These are phyloP conservation scores for Xylaria sp. DNA, from an alignment of 495 filamentous ascomycete genomes.

Conservation along the genomic window DNA sequence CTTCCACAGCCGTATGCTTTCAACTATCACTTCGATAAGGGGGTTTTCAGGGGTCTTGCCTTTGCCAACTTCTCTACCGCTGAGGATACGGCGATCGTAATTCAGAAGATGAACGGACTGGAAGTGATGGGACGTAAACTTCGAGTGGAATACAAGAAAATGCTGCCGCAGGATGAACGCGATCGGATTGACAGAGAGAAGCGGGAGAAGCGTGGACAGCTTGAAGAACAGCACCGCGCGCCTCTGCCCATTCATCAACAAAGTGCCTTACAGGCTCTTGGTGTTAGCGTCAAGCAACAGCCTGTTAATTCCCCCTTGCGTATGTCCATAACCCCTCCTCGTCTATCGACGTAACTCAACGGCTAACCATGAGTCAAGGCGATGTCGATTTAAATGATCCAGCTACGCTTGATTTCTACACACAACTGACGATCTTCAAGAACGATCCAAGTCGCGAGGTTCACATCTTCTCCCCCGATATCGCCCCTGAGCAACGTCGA, in stretches of 20 bases:
- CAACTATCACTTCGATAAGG: slow-evolving; percentile 99
- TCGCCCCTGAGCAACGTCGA: slow-evolving; percentile 83
- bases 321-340: slow-evolving; percentile 25
- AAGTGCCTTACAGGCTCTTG: slow-evolving; percentile 81
- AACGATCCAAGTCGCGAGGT: slow-evolving; percentile 78
- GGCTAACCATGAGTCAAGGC: slow-evolving; percentile 46
- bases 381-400: slow-evolving; percentile 94
- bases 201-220: slow-evolving; percentile 91
- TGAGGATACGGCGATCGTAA: slow-evolving; percentile 89
- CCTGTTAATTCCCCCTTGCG: slow-evolving; percentile 47
- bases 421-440: slow-evolving; percentile 86
- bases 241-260: slow-evolving; percentile 75
- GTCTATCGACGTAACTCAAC: neutral
- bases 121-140: slow-evolving; percentile 94
- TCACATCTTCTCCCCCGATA: slow-evolving; percentile 78
- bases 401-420: slow-evolving; percentile 84
- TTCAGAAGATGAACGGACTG: slow-evolving; percentile 90
- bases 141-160: slow-evolving; percentile 98
- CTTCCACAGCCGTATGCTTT: slow-evolving; percentile 96
- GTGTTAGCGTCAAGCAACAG: slow-evolving; percentile 60
- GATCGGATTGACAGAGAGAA: slow-evolving; percentile 98
- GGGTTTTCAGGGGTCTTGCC: slow-evolving; percentile 93
- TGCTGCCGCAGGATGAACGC: slow-evolving; percentile 91
- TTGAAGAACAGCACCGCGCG: slow-evolving; percentile 91
- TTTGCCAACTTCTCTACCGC: slow-evolving; percentile 98